These are phyloP conservation scores for Noccaea caerulescens DNA, from an alignment of 345 rosid species.

Conservation along the genomic window DNA sequence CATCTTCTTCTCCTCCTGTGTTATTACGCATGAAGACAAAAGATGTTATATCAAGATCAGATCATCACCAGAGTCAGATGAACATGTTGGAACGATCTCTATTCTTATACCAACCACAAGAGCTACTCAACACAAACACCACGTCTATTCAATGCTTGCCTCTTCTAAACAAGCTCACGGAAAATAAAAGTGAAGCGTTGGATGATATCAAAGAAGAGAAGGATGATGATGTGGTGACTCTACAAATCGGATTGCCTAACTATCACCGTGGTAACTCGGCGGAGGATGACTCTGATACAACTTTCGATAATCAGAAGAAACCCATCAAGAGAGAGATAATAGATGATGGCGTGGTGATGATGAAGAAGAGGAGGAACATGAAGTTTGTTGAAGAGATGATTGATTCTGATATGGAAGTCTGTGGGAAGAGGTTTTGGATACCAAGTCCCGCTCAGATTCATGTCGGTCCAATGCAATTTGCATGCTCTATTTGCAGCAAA, in stretches of 20 bases:
- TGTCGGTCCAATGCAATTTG: slow-evolving; percentile 95
- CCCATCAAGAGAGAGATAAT: slow-evolving; percentile 37
- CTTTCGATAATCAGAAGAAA: slow-evolving; percentile 28
- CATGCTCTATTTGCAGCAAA: slow-evolving; percentile 96
- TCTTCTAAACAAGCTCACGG: slow-evolving; percentile 48
- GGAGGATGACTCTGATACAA: slow-evolving; percentile 41
- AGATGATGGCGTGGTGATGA: slow-evolving; percentile 35
- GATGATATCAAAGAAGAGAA: slow-evolving; percentile 33
- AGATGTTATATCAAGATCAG: slow-evolving; percentile 36
- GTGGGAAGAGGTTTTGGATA: slow-evolving; percentile 65
- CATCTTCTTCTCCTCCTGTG: slow-evolving; percentile 40
- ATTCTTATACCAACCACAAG: slow-evolving; percentile 34
- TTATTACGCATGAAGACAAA: slow-evolving; percentile 34
- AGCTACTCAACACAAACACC: slow-evolving; percentile 23
- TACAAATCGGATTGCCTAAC: slow-evolving; percentile 42
- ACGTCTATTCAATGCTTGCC: slow-evolving; percentile 41
- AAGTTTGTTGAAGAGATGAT: slow-evolving; percentile 8
- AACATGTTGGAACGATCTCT: slow-evolving; percentile 36
- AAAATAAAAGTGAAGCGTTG: slow-evolving; percentile 15
- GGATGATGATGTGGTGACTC: slow-evolving; percentile 40
- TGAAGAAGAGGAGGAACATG: slow-evolving; percentile 39
- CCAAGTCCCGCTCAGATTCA: slow-evolving; percentile 96
- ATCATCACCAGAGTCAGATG: slow-evolving; percentile 20
- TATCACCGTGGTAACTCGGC: slow-evolving; percentile 39
- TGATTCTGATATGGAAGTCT: slow-evolving; percentile 36